Conservation (phyloP, 805 yeast species). For the Wickerhamomyces silvicola region DNA sequence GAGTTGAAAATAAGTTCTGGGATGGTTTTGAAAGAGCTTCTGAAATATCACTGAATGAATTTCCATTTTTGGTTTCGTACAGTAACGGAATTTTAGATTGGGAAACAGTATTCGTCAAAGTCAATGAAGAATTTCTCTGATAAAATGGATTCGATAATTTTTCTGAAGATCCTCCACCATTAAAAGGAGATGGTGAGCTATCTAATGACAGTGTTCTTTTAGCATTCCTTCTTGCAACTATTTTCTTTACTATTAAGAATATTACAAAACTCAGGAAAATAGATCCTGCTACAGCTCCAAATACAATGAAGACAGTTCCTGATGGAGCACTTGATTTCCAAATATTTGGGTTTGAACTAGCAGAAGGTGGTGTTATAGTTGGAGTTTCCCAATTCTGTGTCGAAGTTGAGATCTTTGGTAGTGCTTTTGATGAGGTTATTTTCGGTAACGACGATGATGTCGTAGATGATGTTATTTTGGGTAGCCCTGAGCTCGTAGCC, state of each 20-base stretch:
- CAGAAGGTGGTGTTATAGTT: constrained; percentile 45
- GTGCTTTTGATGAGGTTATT: constrained; percentile 4
- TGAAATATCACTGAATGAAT: constrained; percentile 10
- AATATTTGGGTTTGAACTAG: constrained; percentile 58
- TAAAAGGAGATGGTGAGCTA: constrained; percentile 13
- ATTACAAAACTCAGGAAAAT: constrained; percentile 43
- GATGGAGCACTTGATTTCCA: constrained; percentile 44
- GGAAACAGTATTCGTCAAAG: no score
- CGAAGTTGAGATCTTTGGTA: constrained; percentile 4
- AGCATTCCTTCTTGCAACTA: constrained; percentile 46
- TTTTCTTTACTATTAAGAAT: constrained; percentile 46
- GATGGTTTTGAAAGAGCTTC: constrained; percentile 7
- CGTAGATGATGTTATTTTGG: background rate
- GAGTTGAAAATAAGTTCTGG: constrained; percentile 15
- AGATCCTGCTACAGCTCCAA: constrained; percentile 64
- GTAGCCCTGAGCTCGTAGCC: background rate
- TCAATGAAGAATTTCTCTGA: constrained; percentile 1
- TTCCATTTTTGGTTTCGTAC: constrained; percentile 10
- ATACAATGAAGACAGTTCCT: constrained; percentile 81
- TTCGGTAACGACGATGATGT: constrained; percentile 9
- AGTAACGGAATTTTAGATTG: constrained; percentile 14
- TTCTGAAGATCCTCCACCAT: constrained; percentile 14
- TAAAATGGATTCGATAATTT: constrained; percentile 10
- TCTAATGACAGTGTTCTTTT: constrained; percentile 31
- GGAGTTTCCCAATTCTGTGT: constrained; percentile 23